Evolutionary conservation across 768 basidiomycete species (phyloP).

Genomic region (Mycena galericulata): DNA sequence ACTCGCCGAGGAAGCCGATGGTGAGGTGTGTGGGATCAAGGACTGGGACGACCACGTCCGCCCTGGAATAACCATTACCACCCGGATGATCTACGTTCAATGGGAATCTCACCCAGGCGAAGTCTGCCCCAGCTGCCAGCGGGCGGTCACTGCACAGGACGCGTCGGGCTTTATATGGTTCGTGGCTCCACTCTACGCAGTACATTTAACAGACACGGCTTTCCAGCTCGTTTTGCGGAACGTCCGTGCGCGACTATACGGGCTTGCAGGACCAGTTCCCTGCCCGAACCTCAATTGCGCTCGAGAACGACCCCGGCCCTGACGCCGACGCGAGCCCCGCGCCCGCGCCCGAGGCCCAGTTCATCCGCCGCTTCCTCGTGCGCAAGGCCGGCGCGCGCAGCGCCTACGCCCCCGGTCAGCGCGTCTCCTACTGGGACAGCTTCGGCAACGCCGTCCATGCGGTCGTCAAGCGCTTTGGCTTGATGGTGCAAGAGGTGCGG

Average conservation of each 20-base stretch:
- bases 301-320: background rate
- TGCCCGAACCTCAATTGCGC: background rate
- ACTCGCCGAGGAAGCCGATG: conserved; percentile 3
- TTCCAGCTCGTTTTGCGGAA: conserved; percentile 9
- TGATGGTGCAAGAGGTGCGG: conserved; percentile 13
- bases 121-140: conserved; percentile 10
- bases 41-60: conserved; percentile 6
- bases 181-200: no score
- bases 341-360: background rate
- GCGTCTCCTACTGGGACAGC: conserved; percentile 8
- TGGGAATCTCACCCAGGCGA: background rate
- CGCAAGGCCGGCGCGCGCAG: background rate
- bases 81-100: conserved; percentile 13
- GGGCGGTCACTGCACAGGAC: conserved; percentile 1
- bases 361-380: conserved; percentile 14
- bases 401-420: background rate
- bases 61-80: conserved; percentile 5
- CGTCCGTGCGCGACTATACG: conserved; percentile 10
- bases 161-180: conserved; percentile 8
- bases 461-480: conserved; percentile 2
- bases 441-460: conserved; percentile 4
- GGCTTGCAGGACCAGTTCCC: conserved; percentile 4
- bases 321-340: background rate
- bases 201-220: background rate
- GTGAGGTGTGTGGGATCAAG: conserved; percentile 5